Percentiles rank a stretch among this genome's conserved stretches.
These are phyloP conservation scores for Acer campestre DNA, from an alignment of 345 rosid genomes.

Conservation along the genomic window DNA sequence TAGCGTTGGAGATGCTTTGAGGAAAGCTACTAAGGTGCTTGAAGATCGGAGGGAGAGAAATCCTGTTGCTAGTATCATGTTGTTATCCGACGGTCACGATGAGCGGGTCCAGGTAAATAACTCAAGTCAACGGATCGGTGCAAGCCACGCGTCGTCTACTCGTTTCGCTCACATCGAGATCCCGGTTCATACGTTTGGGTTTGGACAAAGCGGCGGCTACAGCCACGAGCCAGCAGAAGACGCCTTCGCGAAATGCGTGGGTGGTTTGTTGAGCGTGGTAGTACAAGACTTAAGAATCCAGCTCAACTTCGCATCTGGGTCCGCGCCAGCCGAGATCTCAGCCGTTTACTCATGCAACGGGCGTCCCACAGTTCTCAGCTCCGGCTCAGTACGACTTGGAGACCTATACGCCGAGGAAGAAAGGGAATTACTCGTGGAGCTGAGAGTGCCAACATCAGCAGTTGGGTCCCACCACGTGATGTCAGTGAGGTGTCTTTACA, in stretches of 20 bases:
- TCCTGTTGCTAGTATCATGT: constrained; percentile 67
- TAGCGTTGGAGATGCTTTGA: constrained; percentile 59
- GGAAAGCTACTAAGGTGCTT: constrained; percentile 78
- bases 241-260: constrained; percentile 62
- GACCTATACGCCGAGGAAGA: constrained; percentile 84
- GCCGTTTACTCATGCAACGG: constrained; percentile 70
- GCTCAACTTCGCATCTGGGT: constrained; percentile 54
- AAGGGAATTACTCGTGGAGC: constrained; percentile 71
- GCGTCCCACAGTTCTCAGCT: constrained; percentile 47
- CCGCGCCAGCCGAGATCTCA: constrained; percentile 68
- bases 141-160: constrained; percentile 49
- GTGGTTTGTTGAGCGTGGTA: constrained; percentile 62
- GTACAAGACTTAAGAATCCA: constrained; percentile 79
- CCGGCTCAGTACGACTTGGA: constrained; percentile 65
- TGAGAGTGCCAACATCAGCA: constrained; percentile 45
- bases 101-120: constrained; percentile 26
- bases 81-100: constrained; percentile 66
- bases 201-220: constrained; percentile 52
- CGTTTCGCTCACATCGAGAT: constrained; percentile 75
- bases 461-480: constrained; percentile 46
- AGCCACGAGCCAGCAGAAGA: constrained; percentile 59
- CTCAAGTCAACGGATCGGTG: constrained; percentile 31
- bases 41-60: constrained; percentile 82
- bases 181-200: constrained; percentile 59
- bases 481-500: constrained; percentile 61